These are phyloP conservation scores for Beta macrorhiza DNA, from an alignment of 179 eudicot genomes.

Conservation along the genomic window DNA sequence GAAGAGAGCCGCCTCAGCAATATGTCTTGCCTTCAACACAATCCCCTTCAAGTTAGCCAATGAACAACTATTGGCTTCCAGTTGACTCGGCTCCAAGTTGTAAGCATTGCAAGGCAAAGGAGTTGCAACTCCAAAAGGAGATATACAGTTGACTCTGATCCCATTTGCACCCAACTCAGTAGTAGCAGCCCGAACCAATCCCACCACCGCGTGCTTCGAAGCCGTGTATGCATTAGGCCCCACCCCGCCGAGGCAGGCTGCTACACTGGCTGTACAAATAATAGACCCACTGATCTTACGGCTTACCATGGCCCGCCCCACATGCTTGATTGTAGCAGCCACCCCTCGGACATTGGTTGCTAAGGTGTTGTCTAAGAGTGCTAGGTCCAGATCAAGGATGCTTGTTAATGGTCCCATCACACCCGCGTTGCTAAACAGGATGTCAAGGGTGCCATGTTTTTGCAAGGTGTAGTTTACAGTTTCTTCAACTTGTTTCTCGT, in stretches of 20 bases:
- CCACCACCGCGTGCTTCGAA: constrained; percentile 63
- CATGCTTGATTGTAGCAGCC: constrained; percentile 57
- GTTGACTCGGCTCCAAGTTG: constrained; percentile 29
- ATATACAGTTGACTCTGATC: constrained; percentile 58
- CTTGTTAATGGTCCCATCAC: constrained; percentile 44
- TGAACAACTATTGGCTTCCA: constrained; percentile 31
- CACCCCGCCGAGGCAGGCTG: constrained; percentile 46
- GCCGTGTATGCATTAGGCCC: constrained; percentile 53
- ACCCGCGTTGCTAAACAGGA: constrained; percentile 68
- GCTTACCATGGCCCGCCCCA: constrained; percentile 56
- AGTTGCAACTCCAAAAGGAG: constrained; percentile 68
- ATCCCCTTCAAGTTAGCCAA: constrained; percentile 51
- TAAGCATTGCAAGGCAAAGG: constrained; percentile 46
- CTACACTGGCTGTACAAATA: constrained; percentile 60
- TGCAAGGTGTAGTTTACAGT: constrained; percentile 25
- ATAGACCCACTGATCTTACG: constrained; percentile 53
- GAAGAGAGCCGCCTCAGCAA: constrained; percentile 68
- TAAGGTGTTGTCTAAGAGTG: constrained; percentile 41
- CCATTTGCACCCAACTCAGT: constrained; percentile 62
- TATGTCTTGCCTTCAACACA: constrained; percentile 50
- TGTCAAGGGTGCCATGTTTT: constrained; percentile 31
- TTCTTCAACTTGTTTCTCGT: constrained; percentile 34
- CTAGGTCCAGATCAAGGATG: constrained; percentile 53
- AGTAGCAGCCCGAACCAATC: constrained; percentile 50
- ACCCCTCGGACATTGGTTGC: constrained; percentile 61